Conservation (phyloP, 305 asterid species). For the Solanum hybrid region DNA sequence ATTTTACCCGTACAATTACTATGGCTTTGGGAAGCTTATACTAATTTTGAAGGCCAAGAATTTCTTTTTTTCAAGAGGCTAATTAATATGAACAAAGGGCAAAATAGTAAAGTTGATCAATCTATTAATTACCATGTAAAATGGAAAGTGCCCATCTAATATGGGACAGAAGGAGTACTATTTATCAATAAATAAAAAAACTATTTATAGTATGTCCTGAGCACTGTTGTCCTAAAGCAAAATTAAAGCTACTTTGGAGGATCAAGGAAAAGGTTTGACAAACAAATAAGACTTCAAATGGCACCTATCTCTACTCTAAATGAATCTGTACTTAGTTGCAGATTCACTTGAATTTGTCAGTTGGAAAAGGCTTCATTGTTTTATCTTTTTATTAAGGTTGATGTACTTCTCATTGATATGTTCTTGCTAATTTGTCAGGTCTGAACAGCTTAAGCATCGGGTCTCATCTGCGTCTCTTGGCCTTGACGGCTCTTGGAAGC, state of each 20-base stretch:
- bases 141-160: no score
- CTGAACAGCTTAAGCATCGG: slow-evolving; percentile 11
- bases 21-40: no score
- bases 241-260: not conserved
- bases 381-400: not conserved
- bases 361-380: not conserved
- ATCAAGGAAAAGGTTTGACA: not conserved
- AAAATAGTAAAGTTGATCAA: no score
- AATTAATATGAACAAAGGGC: no score
- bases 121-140: no score
- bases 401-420: not conserved
- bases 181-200: not conserved
- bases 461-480: slow-evolving; percentile 19
- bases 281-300: not conserved
- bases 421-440: slow-evolving; percentile 29
- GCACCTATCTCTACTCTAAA: not conserved
- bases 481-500: slow-evolving; percentile 22
- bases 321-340: not conserved
- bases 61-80: no score
- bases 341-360: not conserved
- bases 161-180: not conserved
- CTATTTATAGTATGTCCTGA: not conserved
- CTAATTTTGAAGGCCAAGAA: no score
- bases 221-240: not conserved
- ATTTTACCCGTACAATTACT: no score